Conservation (phyloP, 345 rosid genomes). For the Garcia nutans region DNA sequence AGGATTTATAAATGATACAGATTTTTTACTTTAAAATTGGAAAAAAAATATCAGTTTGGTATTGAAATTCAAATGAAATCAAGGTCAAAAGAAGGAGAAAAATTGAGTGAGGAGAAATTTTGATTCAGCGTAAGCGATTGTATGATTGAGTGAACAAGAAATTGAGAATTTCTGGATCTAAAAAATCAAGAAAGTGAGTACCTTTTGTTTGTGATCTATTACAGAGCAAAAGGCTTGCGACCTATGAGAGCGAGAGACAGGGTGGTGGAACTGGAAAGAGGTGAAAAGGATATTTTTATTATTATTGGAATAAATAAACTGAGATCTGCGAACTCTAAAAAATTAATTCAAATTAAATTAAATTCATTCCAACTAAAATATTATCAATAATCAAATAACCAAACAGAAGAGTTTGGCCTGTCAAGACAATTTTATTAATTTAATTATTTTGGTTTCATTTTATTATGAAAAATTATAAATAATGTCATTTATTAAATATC, state of each 20-base stretch:
- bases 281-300: not conserved
- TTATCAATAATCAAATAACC: too few species aligned
- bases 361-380: not conserved
- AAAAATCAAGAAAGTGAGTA: not conserved
- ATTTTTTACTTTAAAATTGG: too few species aligned
- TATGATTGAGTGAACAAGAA: not conserved
- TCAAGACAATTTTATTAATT: too few species aligned
- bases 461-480: too few species aligned
- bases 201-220: not conserved
- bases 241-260: not conserved
- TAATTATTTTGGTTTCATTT: too few species aligned
- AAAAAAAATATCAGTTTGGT: not conserved
- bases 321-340: not conserved
- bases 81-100: not conserved
- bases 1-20: too few species aligned
- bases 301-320: not conserved
- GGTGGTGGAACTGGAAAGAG: not conserved
- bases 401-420: too few species aligned
- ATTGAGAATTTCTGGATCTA: conserved; percentile 15
- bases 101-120: too few species aligned
- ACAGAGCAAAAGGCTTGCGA: too few species aligned
- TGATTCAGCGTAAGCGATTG: not conserved
- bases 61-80: not conserved
- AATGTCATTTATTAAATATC: too few species aligned
- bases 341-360: not conserved